A percentile compares a stretch with the other conserved stretches of the same genome.
phyloP scores from a whole-genome alignment of 345 rosid species.

The Cardamine chenopodiifolia region DNA sequence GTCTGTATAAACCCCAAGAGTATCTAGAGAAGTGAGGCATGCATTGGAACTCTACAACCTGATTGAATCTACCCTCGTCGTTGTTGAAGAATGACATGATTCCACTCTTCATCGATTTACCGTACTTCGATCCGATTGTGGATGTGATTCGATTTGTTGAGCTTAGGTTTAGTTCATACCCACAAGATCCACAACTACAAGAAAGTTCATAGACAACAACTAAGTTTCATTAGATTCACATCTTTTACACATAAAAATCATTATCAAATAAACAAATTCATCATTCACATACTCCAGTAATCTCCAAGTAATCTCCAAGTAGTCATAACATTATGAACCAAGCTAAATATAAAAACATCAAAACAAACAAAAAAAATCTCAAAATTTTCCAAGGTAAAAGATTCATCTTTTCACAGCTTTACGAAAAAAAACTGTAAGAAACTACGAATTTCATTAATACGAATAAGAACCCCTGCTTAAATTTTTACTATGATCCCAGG shows the following conservation, averaged over 20 bases:
- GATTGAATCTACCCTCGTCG: constrained; percentile 86
- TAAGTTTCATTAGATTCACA: neutral
- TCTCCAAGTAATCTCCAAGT: too few relatives aligned
- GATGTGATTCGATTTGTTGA: constrained; percentile 89
- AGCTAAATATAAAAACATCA: too few relatives aligned
- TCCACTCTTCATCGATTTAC: constrained; percentile 91
- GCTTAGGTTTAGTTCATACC: constrained; percentile 83
- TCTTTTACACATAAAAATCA: neutral
- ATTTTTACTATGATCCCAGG: neutral
- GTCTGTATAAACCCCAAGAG: constrained; percentile 67
- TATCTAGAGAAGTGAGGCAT: constrained; percentile 66
- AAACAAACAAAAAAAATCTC: neutral
- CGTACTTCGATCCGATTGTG: constrained; percentile 79
- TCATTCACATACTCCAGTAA: too few relatives aligned
- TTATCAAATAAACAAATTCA: neutral
- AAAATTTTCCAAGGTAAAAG: neutral
- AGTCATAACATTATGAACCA: too few relatives aligned
- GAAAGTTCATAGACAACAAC: constrained; percentile 5
- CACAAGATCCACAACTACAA: constrained; percentile 93
- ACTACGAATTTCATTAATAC: neutral
- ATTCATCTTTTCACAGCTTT: neutral
- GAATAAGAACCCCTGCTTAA: neutral
- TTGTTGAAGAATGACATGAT: constrained; percentile 77
- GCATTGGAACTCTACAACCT: constrained; percentile 83
- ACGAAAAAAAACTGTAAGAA: neutral